Conservation (phyloP, 257 asterid genomes). For the Solanum etuberosum region DNA sequence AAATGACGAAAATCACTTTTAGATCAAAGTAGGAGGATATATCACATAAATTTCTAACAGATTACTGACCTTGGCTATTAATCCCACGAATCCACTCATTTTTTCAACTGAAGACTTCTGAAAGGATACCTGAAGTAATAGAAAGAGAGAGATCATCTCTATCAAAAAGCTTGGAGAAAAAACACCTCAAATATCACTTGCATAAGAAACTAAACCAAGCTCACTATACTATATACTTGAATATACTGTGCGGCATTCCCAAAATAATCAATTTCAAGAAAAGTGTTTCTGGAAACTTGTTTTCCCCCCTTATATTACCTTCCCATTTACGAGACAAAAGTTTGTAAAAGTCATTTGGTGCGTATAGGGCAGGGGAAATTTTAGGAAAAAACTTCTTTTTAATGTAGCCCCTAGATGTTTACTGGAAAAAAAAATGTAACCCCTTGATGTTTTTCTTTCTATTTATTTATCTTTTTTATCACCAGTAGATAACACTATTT, state of each 20-base stretch:
- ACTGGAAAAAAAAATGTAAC: not conserved
- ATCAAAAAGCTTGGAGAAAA: not conserved
- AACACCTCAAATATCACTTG: not conserved
- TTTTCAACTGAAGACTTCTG: constrained; percentile 34
- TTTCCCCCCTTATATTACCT: not conserved
- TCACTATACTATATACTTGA: not conserved
- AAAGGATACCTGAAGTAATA: constrained; percentile 45
- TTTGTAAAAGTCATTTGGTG: not conserved
- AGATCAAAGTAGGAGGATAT: not conserved
- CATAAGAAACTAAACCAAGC: not conserved
- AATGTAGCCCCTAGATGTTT: not conserved
- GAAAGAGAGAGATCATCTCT: constrained; percentile 4
- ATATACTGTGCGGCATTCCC: not conserved
- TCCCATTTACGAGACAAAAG: not conserved
- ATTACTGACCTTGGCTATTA: constrained; percentile 51
- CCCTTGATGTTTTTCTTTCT: not conserved
- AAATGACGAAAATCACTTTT: not conserved
- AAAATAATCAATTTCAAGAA: not conserved
- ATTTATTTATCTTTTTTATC: not conserved
- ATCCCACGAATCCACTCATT: constrained; percentile 34
- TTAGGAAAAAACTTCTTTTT: not conserved
- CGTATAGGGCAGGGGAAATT: not conserved
- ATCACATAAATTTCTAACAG: not conserved
- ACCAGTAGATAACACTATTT: not conserved
- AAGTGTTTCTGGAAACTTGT: not conserved